phyloP scores from a whole-genome alignment of 352 stramenopile genomes.

The Phytophthora sansomeana region DNA sequence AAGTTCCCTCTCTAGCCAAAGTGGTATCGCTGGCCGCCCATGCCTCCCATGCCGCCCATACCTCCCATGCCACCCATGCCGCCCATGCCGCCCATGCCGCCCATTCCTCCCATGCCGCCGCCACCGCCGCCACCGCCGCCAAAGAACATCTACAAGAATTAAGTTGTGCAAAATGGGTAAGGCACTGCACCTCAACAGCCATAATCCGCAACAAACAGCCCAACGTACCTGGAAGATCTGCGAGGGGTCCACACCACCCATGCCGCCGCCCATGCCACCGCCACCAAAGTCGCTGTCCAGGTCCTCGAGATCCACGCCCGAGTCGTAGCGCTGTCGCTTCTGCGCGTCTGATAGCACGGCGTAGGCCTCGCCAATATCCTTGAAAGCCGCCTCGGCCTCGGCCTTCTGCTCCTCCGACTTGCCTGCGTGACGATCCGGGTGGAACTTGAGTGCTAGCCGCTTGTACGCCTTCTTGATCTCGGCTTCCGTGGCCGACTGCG shows the following conservation, averaged over 20 bases:
- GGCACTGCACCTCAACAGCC: not conserved
- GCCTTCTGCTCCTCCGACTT: slow-evolving; percentile 94
- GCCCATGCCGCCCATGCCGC: slow-evolving; percentile 54
- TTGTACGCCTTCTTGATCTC: slow-evolving; percentile 99
- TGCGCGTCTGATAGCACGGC: slow-evolving; percentile 95
- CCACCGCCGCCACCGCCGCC: slow-evolving; percentile 56
- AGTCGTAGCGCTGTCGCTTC: slow-evolving; percentile 96
- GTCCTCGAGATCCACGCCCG: slow-evolving; percentile 94
- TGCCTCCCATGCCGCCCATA: slow-evolving; percentile 26
- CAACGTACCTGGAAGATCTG: slow-evolving; percentile 85
- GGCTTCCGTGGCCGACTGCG: slow-evolving; percentile 78
- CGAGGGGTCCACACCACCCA: slow-evolving; percentile 82
- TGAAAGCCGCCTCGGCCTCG: slow-evolving; percentile 93
- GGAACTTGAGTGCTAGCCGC: slow-evolving; percentile 93
- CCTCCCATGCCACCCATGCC: slow-evolving; percentile 51
- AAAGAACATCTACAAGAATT: slow-evolving; percentile 80
- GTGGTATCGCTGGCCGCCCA: slow-evolving; percentile 80
- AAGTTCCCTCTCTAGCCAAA: slow-evolving; percentile 67
- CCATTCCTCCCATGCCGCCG: slow-evolving; percentile 57
- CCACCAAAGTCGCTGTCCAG: slow-evolving; percentile 89
- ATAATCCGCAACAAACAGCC: not conserved
- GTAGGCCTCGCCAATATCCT: slow-evolving; percentile 97
- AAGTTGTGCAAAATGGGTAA: not conserved
- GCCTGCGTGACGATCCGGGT: slow-evolving; percentile 95
- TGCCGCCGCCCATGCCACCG: slow-evolving; percentile 80